Evolutionary conservation across 106 monocot genomes (phyloP).

Genomic region (Dioscorea dumetorum): DNA sequence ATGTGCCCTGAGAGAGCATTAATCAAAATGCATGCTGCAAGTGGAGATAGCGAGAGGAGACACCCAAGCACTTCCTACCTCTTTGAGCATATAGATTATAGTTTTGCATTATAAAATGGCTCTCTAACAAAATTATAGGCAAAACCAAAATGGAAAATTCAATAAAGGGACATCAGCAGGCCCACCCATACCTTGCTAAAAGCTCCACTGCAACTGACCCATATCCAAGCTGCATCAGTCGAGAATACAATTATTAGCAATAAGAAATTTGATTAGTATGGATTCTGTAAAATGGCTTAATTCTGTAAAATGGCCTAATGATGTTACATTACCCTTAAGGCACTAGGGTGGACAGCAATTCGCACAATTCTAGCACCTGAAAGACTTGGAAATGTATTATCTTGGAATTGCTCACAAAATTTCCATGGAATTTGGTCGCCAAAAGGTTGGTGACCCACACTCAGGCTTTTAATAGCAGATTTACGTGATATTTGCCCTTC

Average conservation of each 20-base stretch:
- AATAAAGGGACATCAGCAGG: too few species aligned
- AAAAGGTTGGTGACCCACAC: slow-evolving; percentile 59
- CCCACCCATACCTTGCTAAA: slow-evolving; percentile 51
- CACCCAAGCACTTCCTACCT: too few species aligned
- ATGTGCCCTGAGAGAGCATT: too few species aligned
- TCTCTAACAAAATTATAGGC: too few species aligned
- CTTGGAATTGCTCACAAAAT: slow-evolving; percentile 92
- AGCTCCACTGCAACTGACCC: slow-evolving; percentile 85
- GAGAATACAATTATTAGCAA: neutral
- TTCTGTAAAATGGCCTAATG: too few species aligned
- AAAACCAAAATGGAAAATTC: too few species aligned
- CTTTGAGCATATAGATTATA: too few species aligned
- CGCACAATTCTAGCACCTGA: slow-evolving; percentile 95
- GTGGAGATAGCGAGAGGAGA: too few species aligned
- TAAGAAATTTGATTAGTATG: neutral
- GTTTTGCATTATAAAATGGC: too few species aligned
- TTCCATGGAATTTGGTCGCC: slow-evolving; percentile 99
- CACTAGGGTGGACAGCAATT: slow-evolving; percentile 94
- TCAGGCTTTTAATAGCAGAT: slow-evolving; percentile 80
- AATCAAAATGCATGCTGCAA: too few species aligned
- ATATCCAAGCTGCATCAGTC: slow-evolving; percentile 68
- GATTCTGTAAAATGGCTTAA: too few species aligned
- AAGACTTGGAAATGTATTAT: slow-evolving; percentile 76
- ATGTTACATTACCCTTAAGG: slow-evolving; percentile 53
- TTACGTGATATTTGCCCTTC: slow-evolving; percentile 91